phyloP scores from a whole-genome alignment of 2,329 filamentous ascomycete species.

The Cercospora beticola region DNA sequence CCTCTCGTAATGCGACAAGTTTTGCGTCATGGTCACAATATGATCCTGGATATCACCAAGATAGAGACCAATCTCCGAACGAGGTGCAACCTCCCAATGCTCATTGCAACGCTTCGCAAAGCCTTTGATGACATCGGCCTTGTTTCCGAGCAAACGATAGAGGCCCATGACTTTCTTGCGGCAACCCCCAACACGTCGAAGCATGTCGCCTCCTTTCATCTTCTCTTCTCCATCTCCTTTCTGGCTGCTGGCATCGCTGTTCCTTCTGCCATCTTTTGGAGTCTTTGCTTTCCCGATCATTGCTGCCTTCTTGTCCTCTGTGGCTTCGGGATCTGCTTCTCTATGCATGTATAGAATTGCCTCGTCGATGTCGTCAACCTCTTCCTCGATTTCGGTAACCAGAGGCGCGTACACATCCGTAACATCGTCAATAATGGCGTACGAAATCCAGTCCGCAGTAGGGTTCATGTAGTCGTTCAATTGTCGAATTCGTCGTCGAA shows the following conservation, averaged over 20 bases:
- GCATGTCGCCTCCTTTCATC: slow-evolving; percentile 69
- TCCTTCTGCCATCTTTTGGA: slow-evolving; percentile 13
- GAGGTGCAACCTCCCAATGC: slow-evolving; percentile 92
- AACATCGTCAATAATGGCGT: slow-evolving; percentile 96
- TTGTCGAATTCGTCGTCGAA: slow-evolving; percentile 88
- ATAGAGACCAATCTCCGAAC: slow-evolving; percentile 95
- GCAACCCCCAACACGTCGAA: slow-evolving; percentile 87
- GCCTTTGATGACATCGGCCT: slow-evolving; percentile 98
- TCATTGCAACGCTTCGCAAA: slow-evolving; percentile 98
- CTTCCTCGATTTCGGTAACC: slow-evolving; percentile 89
- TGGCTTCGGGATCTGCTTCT: slow-evolving; percentile 39
- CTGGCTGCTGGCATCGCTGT: slow-evolving; percentile 33
- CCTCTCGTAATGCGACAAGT: slow-evolving; percentile 95
- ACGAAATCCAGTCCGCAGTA: slow-evolving; percentile 96
- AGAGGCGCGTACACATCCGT: slow-evolving; percentile 93
- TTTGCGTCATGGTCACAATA: slow-evolving; percentile 97
- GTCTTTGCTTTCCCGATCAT: slow-evolving; percentile 27
- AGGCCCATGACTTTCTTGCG: slow-evolving; percentile 97
- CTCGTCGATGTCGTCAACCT: slow-evolving; percentile 96
- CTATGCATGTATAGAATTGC: slow-evolving; percentile 81
- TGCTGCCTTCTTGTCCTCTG: slow-evolving; percentile 31
- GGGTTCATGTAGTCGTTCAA: slow-evolving; percentile 90
- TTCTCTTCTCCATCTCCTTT: slow-evolving; percentile 42
- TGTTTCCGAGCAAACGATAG: slow-evolving; percentile 89
- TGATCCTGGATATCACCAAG: slow-evolving; percentile 98